Evolutionary conservation across 2,329 filamentous ascomycete genomes (phyloP).

Genomic region (Claviceps quebecensis): DNA sequence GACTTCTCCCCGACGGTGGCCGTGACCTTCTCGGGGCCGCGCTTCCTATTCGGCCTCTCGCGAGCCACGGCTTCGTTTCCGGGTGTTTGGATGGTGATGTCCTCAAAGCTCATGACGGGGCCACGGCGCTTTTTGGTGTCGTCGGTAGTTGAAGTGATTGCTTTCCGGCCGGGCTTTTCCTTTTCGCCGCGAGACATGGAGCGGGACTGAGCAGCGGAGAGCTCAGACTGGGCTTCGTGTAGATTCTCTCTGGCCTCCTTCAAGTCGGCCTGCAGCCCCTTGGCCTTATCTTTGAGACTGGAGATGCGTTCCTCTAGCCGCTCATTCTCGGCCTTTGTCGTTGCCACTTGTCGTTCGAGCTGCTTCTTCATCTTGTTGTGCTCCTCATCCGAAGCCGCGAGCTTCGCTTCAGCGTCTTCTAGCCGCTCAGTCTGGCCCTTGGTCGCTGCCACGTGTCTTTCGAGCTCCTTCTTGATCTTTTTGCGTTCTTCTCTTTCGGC

Average conservation of each 20-base stretch:
- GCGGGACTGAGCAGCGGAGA: slow-evolving; percentile 1
- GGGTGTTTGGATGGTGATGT: slow-evolving; percentile 33
- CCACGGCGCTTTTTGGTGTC: slow-evolving; percentile 30
- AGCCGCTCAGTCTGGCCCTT: slow-evolving; percentile 49
- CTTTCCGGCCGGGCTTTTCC: slow-evolving; percentile 12
- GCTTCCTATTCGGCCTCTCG: slow-evolving; percentile 39
- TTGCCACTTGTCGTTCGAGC: slow-evolving; percentile 55
- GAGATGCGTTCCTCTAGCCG: slow-evolving; percentile 58
- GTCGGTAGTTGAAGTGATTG: slow-evolving; percentile 14
- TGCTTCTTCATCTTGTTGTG: slow-evolving; percentile 39
- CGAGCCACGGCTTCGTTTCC: slow-evolving; percentile 26
- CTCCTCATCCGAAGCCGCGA: too few relatives aligned
- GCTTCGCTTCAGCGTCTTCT: slow-evolving; percentile 31
- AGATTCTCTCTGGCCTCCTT: slow-evolving; percentile 42
- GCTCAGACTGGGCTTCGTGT: slow-evolving; percentile 16
- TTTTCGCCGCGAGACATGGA: slow-evolving; percentile 8
- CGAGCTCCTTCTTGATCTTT: slow-evolving; percentile 25
- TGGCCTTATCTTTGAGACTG: slow-evolving; percentile 55
- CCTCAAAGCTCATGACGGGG: slow-evolving; percentile 30
- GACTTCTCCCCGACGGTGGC: slow-evolving; percentile 65
- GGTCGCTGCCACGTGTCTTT: slow-evolving; percentile 44
- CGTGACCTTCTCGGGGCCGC: slow-evolving; percentile 31
- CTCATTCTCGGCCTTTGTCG: slow-evolving; percentile 51
- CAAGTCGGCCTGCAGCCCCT: slow-evolving; percentile 55
- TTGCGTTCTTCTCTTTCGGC: too few relatives aligned